A percentile compares a stretch with the other conserved stretches of the same genome.
Evolutionary conservation across 768 basidiomycete genomes (phyloP).

Genomic region (Crucibulum laeve): DNA sequence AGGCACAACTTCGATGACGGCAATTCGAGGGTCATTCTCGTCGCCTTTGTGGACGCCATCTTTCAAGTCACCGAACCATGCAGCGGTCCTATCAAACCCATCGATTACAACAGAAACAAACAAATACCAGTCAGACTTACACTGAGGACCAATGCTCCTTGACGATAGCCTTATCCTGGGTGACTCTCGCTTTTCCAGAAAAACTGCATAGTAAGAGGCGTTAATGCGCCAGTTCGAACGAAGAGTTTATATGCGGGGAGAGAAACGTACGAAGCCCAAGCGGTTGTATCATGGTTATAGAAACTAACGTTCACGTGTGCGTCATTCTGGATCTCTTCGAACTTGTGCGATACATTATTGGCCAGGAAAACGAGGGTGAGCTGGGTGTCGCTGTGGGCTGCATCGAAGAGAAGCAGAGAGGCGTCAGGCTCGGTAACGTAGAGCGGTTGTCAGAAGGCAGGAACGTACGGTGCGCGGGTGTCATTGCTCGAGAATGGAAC

Average conservation of each 20-base stretch:
- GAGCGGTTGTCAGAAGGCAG: background rate
- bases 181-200: conserved; percentile 66
- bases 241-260: background rate
- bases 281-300: conserved; percentile 61
- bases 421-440: background rate
- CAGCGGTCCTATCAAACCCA: conserved; percentile 39
- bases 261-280: conserved; percentile 61
- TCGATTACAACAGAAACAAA: background rate
- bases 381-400: conserved; percentile 43
- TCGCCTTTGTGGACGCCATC: conserved; percentile 86
- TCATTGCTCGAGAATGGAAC: conserved; percentile 82
- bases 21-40: conserved; percentile 72
- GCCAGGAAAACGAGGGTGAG: conserved; percentile 64
- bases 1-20: conserved; percentile 74
- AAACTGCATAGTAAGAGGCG: conserved; percentile 34
- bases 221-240: background rate
- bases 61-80: conserved; percentile 85
- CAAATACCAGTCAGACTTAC: conserved; percentile 25
- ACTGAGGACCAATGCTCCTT: conserved; percentile 59
- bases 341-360: conserved; percentile 71
- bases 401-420: background rate
- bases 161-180: conserved; percentile 57
- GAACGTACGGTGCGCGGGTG: conserved; percentile 57
- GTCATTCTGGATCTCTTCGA: conserved; percentile 73
- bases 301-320: conserved; percentile 79